phyloP scores from a whole-genome alignment of 352 stramenopile genomes.

The Hyaloperonospora arabidopsidis region DNA sequence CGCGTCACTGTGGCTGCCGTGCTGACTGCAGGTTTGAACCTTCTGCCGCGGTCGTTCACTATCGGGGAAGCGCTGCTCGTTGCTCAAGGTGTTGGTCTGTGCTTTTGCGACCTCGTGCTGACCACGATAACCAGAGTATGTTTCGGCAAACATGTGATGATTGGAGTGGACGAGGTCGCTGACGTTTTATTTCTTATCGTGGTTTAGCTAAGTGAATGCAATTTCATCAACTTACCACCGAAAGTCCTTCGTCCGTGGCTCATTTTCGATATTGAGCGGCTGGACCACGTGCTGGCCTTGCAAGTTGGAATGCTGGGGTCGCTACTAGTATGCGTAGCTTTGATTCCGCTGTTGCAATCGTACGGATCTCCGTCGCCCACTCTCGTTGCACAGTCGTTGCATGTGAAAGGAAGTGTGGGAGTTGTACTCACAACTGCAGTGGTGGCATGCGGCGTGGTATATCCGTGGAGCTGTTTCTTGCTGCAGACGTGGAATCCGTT shows the following conservation, averaged over 20 bases:
- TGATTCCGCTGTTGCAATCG: slow-evolving; percentile 36
- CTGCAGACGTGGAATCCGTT: slow-evolving; percentile 55
- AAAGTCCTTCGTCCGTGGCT: slow-evolving; percentile 20
- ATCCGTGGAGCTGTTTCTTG: slow-evolving; percentile 61
- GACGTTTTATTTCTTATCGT: not conserved
- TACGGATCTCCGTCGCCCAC: slow-evolving; percentile 43
- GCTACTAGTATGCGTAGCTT: slow-evolving; percentile 38
- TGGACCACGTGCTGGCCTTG: slow-evolving; percentile 42
- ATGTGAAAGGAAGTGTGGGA: slow-evolving; percentile 14
- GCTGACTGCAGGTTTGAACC: slow-evolving; percentile 34
- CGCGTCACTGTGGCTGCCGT: slow-evolving; percentile 30
- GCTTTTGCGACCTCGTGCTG: slow-evolving; percentile 43
- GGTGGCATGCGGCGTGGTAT: slow-evolving; percentile 35
- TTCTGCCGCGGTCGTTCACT: slow-evolving; percentile 60
- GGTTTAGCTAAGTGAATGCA: slow-evolving; percentile 22
- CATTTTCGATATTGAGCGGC: slow-evolving; percentile 28
- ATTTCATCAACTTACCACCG: slow-evolving; percentile 14
- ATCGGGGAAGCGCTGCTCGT: slow-evolving; percentile 63
- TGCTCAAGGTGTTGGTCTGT: slow-evolving; percentile 47
- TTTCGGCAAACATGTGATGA: not conserved
- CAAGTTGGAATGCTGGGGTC: slow-evolving; percentile 50
- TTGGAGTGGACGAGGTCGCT: not conserved
- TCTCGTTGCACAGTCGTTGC: slow-evolving; percentile 27
- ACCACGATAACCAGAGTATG: slow-evolving; percentile 37
- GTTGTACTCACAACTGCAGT: slow-evolving; percentile 30